phyloP scores from a whole-genome alignment of 257 asterid species.

The Capsicum baccatum region DNA sequence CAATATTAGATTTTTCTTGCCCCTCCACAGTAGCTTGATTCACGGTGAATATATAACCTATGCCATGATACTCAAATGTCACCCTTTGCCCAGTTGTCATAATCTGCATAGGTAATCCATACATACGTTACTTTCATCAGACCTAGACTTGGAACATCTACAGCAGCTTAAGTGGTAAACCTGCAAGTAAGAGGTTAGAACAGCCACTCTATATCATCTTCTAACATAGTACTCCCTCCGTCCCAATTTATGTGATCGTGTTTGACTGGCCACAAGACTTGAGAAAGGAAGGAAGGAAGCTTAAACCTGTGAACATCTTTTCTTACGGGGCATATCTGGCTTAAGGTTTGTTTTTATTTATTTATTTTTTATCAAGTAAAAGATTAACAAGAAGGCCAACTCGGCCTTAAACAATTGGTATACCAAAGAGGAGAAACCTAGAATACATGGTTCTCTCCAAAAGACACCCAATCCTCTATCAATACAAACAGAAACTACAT shows the following conservation, averaged over 20 bases:
- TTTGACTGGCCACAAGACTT: neutral
- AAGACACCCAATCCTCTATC: no score
- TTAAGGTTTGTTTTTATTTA: neutral
- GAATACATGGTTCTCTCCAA: no score
- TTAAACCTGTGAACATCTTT: neutral
- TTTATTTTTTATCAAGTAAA: no score
- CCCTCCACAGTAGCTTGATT: slow-evolving; percentile 84
- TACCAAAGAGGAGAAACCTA: no score
- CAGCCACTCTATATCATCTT: neutral
- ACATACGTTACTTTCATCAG: slow-evolving; percentile 17
- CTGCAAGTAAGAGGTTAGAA: neutral
- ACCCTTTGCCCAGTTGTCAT: slow-evolving; percentile 90
- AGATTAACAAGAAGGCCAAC: no score
- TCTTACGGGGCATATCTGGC: neutral
- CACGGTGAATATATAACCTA: slow-evolving; percentile 78
- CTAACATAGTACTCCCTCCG: neutral
- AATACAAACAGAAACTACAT: no score
- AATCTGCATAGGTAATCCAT: slow-evolving; percentile 55
- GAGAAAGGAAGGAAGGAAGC: neutral
- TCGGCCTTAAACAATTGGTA: no score
- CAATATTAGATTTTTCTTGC: slow-evolving; percentile 62
- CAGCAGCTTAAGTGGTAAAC: slow-evolving; percentile 6
- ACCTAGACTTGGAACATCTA: slow-evolving; percentile 3
- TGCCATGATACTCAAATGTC: slow-evolving; percentile 89
- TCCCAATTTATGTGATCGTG: neutral